A percentile compares a stretch with the other conserved stretches of the same genome.
Conservation (phyloP, 129 eudicot species). For the Lactuca saligna region DNA sequence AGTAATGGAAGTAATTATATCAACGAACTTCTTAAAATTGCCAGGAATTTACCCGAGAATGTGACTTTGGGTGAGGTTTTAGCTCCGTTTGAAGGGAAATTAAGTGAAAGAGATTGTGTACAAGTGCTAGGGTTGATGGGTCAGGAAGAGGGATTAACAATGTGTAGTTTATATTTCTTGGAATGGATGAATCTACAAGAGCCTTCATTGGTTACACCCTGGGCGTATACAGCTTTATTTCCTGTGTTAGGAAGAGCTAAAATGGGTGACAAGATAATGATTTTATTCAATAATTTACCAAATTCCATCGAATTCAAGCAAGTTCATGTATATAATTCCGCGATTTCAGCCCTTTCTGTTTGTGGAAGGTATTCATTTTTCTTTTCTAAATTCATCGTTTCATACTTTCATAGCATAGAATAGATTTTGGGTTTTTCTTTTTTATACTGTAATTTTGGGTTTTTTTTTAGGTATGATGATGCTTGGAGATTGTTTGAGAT, state of each 20-base stretch:
- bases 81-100: constrained; percentile 52
- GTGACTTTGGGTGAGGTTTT: constrained; percentile 70
- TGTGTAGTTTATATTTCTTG: constrained; percentile 75
- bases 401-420: background rate
- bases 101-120: constrained; percentile 66
- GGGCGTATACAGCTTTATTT: constrained; percentile 75
- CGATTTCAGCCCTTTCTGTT: constrained; percentile 67
- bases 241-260: constrained; percentile 66
- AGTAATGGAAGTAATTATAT: constrained; percentile 19
- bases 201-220: constrained; percentile 69
- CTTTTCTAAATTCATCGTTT: background rate
- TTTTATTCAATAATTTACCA: constrained; percentile 72
- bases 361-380: constrained; percentile 58
- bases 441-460: background rate
- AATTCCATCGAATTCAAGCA: constrained; percentile 37
- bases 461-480: constrained; percentile 64
- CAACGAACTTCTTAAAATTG: constrained; percentile 44
- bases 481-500: constrained; percentile 71
- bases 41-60: constrained; percentile 61
- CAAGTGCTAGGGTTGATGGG: constrained; percentile 66
- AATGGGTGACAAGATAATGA: constrained; percentile 67
- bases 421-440: background rate
- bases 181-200: constrained; percentile 96
- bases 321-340: constrained; percentile 80
- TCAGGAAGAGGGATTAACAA: constrained; percentile 48